Evolutionary conservation across 805 yeast genomes (phyloP).

Genomic region (Saccharomycopsis capsularis): DNA sequence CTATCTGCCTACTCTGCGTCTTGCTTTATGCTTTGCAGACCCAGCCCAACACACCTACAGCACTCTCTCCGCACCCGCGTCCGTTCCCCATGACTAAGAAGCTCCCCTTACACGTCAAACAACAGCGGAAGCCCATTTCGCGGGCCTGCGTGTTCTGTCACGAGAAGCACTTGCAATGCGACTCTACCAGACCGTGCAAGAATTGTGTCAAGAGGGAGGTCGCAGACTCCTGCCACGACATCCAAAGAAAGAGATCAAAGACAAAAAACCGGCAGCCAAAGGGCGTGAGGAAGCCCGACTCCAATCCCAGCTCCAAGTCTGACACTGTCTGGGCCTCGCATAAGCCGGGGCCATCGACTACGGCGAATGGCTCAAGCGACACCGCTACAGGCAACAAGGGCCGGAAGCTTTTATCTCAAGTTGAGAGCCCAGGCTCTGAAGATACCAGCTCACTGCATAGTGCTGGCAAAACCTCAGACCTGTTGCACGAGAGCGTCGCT

Average conservation of each 20-base stretch:
- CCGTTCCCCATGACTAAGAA: constrained; percentile 73
- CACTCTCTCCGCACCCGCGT: no score
- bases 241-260: constrained; percentile 45
- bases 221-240: constrained; percentile 50
- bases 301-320: not conserved
- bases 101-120: constrained; percentile 47
- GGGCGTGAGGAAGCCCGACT: not conserved
- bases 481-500: not conserved
- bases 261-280: not conserved
- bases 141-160: constrained; percentile 73
- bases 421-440: not conserved
- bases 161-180: constrained; percentile 67
- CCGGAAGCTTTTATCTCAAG: not conserved
- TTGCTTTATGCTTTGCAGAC: no score
- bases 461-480: not conserved
- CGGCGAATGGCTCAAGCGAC: no score
- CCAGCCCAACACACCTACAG: no score
- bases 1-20: no score
- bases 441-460: not conserved
- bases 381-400: no score
- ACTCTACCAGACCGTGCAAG: constrained; percentile 56
- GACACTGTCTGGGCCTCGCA: not conserved
- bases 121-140: constrained; percentile 51
- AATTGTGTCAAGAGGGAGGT: constrained; percentile 60
- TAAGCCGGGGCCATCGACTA: no score